Base-by-base conservation (phyloP, 75 land plant genomes). In the Picea glauca region DNA sequence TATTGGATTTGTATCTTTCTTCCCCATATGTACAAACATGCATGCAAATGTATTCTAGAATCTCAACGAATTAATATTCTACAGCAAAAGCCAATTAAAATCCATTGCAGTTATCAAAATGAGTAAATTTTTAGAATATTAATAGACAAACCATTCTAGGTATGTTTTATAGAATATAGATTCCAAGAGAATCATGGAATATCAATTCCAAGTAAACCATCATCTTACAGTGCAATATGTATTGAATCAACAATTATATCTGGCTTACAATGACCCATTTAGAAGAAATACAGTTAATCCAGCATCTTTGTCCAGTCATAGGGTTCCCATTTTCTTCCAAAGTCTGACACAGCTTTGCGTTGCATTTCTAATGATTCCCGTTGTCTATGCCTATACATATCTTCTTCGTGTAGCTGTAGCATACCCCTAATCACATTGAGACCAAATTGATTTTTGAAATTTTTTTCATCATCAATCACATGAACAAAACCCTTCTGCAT, bases 261-360 rank as follows among this genome's bases (percentile, higher is more conserved):
- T 83, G 3, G 79, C 79, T 66, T 78, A 75, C 35, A 87, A 81
- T 13, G 64, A 81, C 35, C 86, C 61, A 32, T 81, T 80, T 72
- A 83, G 81, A 61, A 81, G 76, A 43, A 83, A 84, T 76, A 13
- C 85, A 81, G 79, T 80, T 84, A 90, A 46, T 81, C 58, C 13
- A 94, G 83, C 75, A 87, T 87, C 63, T 89, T 91, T 79, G 99
- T 97, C 99, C 98, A 94, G 68, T 97, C 99, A 81, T 86, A 88
- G n/a, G 85, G 88, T 20, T 84, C 89, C 99, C 99, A 97, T 46
- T 84, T 90, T 77, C 67, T 78, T 2, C 79, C 77, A 79, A 97
- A 97, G 60, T 76, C 83, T 33, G 77, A 64, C 1, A 85, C 96
- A 0, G 86, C 87, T 46, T 87, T 83, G 72, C 82, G 85, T 79